phyloP scores from a whole-genome alignment of 2,329 filamentous ascomycete species.

The Exophiala phaeomuriformis region DNA sequence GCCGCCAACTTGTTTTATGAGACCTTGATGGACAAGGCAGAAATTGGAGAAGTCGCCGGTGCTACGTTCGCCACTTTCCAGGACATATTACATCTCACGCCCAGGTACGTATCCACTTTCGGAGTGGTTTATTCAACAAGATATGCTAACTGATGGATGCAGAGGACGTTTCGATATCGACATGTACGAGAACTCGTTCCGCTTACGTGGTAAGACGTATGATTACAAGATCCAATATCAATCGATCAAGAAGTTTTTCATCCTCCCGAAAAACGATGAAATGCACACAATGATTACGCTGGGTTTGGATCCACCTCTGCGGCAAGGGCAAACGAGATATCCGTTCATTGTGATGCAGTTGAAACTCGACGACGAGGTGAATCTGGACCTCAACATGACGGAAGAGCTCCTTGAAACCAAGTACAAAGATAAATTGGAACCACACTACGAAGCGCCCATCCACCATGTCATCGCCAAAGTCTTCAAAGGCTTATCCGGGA shows the following conservation, averaged over 20 bases:
- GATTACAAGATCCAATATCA: constrained; percentile 99
- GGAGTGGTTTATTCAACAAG: neutral
- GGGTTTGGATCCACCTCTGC: constrained; percentile 85
- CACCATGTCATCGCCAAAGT: constrained; percentile 92
- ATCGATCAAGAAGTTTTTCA: constrained; percentile 96
- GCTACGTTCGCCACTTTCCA: constrained; percentile 97
- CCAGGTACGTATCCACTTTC: constrained; percentile 53
- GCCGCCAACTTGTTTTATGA: constrained; percentile 97
- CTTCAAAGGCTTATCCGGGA: constrained; percentile 87
- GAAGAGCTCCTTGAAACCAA: constrained; percentile 59
- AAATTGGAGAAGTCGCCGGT: constrained; percentile 98
- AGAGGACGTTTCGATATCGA: constrained; percentile 99
- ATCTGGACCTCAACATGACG: constrained; percentile 91
- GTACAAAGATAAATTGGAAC: constrained; percentile 82
- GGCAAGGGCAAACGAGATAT: constrained; percentile 95
- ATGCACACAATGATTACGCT: constrained; percentile 91
- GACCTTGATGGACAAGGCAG: constrained; percentile 93
- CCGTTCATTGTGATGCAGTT: constrained; percentile 99
- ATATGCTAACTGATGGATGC: constrained; percentile 24
- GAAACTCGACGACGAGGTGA: constrained; percentile 95
- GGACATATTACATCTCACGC: constrained; percentile 93
- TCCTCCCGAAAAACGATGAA: constrained; percentile 97
- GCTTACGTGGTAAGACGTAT: constrained; percentile 95
- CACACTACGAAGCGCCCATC: constrained; percentile 88
- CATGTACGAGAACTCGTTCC: constrained; percentile 97